phyloP scores from a whole-genome alignment of 2,329 filamentous ascomycete species.

The Trichoderma sp. region DNA sequence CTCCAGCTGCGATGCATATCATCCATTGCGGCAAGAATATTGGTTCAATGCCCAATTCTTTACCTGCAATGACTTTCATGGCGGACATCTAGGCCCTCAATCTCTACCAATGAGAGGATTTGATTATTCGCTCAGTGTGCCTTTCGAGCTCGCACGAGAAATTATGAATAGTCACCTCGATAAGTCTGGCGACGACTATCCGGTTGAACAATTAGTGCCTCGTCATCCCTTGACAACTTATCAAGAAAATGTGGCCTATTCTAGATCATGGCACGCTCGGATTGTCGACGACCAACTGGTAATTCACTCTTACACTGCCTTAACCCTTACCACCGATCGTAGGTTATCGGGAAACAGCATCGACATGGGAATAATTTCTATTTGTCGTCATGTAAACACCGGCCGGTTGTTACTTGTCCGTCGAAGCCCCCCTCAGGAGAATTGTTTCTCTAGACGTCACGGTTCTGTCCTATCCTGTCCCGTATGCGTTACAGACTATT shows the following conservation, averaged over 20 bases:
- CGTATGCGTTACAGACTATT: no score
- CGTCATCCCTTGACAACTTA: background rate
- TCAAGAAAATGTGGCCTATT: background rate
- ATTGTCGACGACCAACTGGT: background rate
- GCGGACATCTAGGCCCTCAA: background rate
- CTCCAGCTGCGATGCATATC: no score
- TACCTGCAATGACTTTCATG: no score
- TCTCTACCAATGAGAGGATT: background rate
- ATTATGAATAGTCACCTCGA: background rate
- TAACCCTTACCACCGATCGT: background rate
- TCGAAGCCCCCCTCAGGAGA: background rate
- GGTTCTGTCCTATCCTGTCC: background rate
- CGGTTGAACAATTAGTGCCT: background rate
- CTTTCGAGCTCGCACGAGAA: background rate
- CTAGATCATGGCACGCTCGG: background rate
- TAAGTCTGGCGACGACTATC: background rate
- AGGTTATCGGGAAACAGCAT: background rate
- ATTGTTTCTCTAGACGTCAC: background rate
- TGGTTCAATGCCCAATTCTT: no score
- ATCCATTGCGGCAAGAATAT: no score
- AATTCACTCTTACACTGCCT: background rate
- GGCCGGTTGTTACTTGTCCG: background rate
- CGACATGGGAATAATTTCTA: background rate
- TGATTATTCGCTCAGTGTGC: background rate
- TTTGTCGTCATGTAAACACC: background rate